Evolutionary conservation across 2,329 filamentous ascomycete genomes (phyloP), one percentile per base, ranked within the genome.

Genomic region (Lachnellula occidentalis): DNA sequence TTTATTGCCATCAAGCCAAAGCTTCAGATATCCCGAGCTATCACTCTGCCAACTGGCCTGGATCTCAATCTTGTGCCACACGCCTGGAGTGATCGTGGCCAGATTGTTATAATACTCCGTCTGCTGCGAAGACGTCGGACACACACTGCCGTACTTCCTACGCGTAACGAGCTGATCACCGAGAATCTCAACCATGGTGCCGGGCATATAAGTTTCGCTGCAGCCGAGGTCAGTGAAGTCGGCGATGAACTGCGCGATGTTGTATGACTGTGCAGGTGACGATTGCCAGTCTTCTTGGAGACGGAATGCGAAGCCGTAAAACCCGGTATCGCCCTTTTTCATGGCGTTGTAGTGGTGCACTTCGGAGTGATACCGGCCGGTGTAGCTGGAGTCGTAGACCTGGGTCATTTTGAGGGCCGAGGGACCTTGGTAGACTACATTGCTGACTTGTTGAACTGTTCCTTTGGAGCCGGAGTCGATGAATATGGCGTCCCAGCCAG

Each of bases 241-340:
- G 53, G 75, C 74, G 59, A 79, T 79, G 68, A 78, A 79, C 66
- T 79, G 76, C 0, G 72, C 74, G 45, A 78, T 64, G 66, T 78
- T 76, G 67, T 74, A 79, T 48, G 64, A 67, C 64, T 77, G 74
- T 1, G 66, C 64, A 5, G 54, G 54, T n/a, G 64, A 60, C 61
- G 76, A 77, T 57, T 79, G 64, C 77, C 76, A 79, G 54, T 67
- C 51, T 0, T 73, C 62, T 24, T 72, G 69, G 7, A 80, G 71
- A n/a, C 75, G 73, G 68, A 80, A 79, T 0, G 69, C 67, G 64
- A 79, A 80, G 36, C 76, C 75, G 67, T 79, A 79, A 67, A 74
- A 77, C 22, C 72, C 72, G 19, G 66, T 67, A 53, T 79, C 72
- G 46, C 73, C 74, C 52, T 70, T 72, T 56, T 69, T 65, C 67